A percentile compares a stretch with the other conserved stretches of the same genome.
These are phyloP conservation scores for Phaeosphaeriaceae sp. DNA, from an alignment of 2,329 filamentous ascomycete genomes.

Conservation along the genomic window DNA sequence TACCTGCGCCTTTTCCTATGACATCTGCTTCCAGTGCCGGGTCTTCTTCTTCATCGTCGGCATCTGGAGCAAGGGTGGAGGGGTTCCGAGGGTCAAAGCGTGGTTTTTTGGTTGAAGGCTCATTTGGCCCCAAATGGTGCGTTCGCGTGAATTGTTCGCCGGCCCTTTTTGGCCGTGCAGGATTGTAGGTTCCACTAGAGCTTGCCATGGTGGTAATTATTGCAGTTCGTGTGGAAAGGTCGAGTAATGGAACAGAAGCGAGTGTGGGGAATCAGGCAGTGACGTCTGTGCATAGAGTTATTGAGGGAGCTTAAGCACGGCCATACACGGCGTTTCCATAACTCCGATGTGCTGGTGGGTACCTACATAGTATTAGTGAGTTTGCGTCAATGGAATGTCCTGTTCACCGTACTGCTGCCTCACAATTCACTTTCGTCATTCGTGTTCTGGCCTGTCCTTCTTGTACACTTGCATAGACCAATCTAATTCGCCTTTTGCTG, in stretches of 20 bases:
- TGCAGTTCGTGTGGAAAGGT: neutral
- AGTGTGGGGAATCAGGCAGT: constrained; percentile 8
- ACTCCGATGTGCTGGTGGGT: too few species aligned
- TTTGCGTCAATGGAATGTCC: too few species aligned
- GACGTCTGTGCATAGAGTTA: constrained; percentile 18
- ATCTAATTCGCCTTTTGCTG: neutral
- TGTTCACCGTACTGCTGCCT: constrained; percentile 26
- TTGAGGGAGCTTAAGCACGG: constrained; percentile 30
- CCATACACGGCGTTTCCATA: constrained; percentile 13
- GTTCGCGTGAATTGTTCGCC: constrained; percentile 81
- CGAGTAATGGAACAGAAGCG: neutral
- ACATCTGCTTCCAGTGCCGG: constrained; percentile 88
- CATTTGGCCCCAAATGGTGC: constrained; percentile 67
- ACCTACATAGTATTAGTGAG: too few species aligned
- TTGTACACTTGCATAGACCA: neutral
- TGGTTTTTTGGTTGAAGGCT: constrained; percentile 72
- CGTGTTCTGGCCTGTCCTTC: neutral
- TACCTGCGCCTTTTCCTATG: constrained; percentile 75
- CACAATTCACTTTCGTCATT: constrained; percentile 18
- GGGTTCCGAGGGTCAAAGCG: constrained; percentile 96
- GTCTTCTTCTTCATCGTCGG: constrained; percentile 75
- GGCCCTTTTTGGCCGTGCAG: constrained; percentile 80
- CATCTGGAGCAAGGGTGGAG: constrained; percentile 85
- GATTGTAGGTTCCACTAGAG: constrained; percentile 44
- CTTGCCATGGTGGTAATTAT: constrained; percentile 30